Evolutionary conservation across 129 eudicot species (phyloP).

Genomic region (Artemisia tridentata): DNA sequence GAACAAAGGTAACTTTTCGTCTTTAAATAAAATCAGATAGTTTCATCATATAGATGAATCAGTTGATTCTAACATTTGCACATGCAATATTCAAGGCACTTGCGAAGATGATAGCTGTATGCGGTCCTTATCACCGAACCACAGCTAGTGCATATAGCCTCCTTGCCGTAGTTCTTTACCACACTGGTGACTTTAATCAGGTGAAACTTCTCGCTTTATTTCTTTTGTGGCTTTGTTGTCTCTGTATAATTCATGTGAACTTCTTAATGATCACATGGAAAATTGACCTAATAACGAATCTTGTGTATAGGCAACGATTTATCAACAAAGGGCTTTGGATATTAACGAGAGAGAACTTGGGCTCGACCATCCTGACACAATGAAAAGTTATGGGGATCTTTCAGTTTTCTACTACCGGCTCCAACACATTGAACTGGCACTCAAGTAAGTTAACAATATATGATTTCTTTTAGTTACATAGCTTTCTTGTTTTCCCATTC

Average conservation of each 20-base stretch:
- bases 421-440: conserved; percentile 93
- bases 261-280: neutral
- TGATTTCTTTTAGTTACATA: neutral
- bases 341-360: conserved; percentile 99
- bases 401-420: conserved; percentile 98
- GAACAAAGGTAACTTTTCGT: conserved; percentile 70
- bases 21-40: neutral
- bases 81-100: conserved; percentile 63
- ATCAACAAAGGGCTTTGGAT: conserved; percentile 97
- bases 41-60: neutral
- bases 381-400: conserved; percentile 99
- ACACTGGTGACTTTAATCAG: conserved; percentile 99
- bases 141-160: conserved; percentile 98
- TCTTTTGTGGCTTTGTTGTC: conserved; percentile 15
- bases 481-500: too few relatives aligned
- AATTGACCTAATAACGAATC: neutral
- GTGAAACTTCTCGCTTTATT: conserved; percentile 32
- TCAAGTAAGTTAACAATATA: conserved; percentile 54
- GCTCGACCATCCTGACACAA: conserved; percentile 98
- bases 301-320: conserved; percentile 78
- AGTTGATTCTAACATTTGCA: conserved; percentile 16
- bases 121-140: conserved; percentile 98
- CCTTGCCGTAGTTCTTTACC: conserved; percentile 97
- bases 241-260: neutral
- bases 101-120: conserved; percentile 93